Evolutionary conservation across 768 basidiomycete genomes (phyloP), one percentile per base, ranked within the genome.

Genomic region (Serendipita sp.): DNA sequence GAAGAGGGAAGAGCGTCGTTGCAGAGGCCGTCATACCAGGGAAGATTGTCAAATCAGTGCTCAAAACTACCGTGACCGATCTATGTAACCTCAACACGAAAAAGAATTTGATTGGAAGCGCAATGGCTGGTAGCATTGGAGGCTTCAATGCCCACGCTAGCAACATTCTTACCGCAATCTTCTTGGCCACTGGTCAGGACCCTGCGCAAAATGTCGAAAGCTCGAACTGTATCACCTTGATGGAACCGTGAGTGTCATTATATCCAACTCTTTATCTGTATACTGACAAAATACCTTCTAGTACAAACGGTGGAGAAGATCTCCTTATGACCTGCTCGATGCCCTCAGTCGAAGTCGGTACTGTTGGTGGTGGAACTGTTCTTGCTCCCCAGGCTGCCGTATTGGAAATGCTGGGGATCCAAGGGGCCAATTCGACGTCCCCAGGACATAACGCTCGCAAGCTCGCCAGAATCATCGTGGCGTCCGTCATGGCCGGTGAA

Each of bases 311-410:
- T 68, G 92, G 89, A 63, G 78, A 90, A 69, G 96, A 98, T 72
- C 80, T 98, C 1, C 81, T 98, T 64, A 84, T 98, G 78, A 93
- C 94, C 0, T 79, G 94, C 63, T 85, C 92, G 5, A 98, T 99
- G 96, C 96, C 95, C n/a, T 96, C 87, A 35, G 92, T 99, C 73
- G 96, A 99, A 76, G 95, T 98, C 32, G 96, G 96, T 45, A 98
- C 96, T 46, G 86, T 99, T 63, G 96, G 95, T 44, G 96, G 96
- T 45, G 96, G 96, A 38, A 97, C 95, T 1, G 82, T 95, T 41
- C 86, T 99, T 58, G 83, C 79, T 4, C 95, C 96, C 0, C 96
- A 99, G 73, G 81, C 84, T 53, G 83, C 89, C 7, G 86, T 98
- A 63, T 83, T 98, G 66, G 90, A 95, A 56, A 85, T 98, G 87